phyloP scores from a whole-genome alignment of 176 grass and related monocot species.

The Oryza meyeriana region DNA sequence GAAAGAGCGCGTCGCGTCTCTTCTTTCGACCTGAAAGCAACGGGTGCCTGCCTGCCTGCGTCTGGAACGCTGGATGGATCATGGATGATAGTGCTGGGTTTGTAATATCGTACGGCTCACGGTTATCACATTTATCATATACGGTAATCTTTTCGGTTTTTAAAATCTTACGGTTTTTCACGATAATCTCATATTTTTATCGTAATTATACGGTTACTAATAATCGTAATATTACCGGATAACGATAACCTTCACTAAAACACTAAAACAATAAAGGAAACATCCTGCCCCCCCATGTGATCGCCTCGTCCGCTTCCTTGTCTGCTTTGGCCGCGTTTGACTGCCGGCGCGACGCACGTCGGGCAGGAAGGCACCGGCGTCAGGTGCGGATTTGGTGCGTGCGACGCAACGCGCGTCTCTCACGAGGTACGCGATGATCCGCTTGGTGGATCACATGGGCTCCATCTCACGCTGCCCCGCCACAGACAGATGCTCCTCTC shows the following conservation, averaged over 20 bases:
- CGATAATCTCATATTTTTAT: no score
- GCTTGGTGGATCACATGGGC: constrained; percentile 21
- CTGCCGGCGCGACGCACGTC: not conserved
- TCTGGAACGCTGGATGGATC: no score
- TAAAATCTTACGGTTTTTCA: no score
- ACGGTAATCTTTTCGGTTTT: no score
- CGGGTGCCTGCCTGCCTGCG: not conserved
- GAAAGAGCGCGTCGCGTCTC: not conserved
- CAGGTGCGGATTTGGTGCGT: constrained; percentile 32
- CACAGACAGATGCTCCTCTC: not conserved
- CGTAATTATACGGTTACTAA: no score
- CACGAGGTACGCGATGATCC: not conserved
- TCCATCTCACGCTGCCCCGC: not conserved
- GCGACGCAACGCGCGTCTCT: not conserved
- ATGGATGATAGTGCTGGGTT: no score
- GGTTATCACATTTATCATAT: no score
- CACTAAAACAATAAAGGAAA: no score
- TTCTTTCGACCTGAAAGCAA: not conserved
- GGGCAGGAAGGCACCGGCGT: not conserved
- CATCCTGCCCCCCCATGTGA: not conserved
- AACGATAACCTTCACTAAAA: no score
- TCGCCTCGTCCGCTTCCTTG: not conserved
- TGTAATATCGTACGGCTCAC: no score
- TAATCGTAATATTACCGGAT: no score
- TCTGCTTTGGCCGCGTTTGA: not conserved